phyloP scores from a whole-genome alignment of 257 asterid species.

The Penstemon newberryi region DNA sequence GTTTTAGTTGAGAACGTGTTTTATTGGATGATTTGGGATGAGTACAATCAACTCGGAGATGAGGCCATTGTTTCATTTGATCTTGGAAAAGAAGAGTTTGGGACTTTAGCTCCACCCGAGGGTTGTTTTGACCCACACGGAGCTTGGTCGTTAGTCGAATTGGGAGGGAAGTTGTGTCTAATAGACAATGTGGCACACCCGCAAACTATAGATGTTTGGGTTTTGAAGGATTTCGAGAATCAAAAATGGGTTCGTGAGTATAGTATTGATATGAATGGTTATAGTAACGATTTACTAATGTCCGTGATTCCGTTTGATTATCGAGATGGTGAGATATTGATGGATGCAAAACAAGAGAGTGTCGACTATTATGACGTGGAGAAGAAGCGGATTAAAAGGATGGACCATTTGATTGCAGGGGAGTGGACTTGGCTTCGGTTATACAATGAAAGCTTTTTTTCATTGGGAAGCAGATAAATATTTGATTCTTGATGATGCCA shows the following conservation, averaged over 20 bases:
- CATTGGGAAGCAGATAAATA: slow-evolving; percentile 38
- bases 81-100: slow-evolving; percentile 47
- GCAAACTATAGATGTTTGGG: slow-evolving; percentile 53
- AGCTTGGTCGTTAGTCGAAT: slow-evolving; percentile 52
- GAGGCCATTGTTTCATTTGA: slow-evolving; percentile 55
- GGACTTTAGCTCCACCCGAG: slow-evolving; percentile 50
- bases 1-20: slow-evolving; percentile 51
- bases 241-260: slow-evolving; percentile 48
- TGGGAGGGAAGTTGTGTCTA: slow-evolving; percentile 53
- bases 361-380: slow-evolving; percentile 52
- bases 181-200: slow-evolving; percentile 38
- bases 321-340: slow-evolving; percentile 44
- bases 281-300: slow-evolving; percentile 33
- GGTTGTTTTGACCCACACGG: slow-evolving; percentile 48
- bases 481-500: slow-evolving; percentile 37
- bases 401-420: slow-evolving; percentile 52
- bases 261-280: slow-evolving; percentile 40
- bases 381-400: slow-evolving; percentile 44
- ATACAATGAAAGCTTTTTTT: slow-evolving; percentile 54
- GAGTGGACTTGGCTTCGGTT: slow-evolving; percentile 57
- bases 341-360: slow-evolving; percentile 56
- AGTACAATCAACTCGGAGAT: slow-evolving; percentile 38
- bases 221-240: slow-evolving; percentile 41
- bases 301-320: slow-evolving; percentile 42
- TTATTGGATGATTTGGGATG: slow-evolving; percentile 69